Percentiles rank a stretch among this genome's conserved stretches.
phyloP scores from a whole-genome alignment of 2,329 filamentous ascomycete genomes.

The Calonectria pseudoturangicola region DNA sequence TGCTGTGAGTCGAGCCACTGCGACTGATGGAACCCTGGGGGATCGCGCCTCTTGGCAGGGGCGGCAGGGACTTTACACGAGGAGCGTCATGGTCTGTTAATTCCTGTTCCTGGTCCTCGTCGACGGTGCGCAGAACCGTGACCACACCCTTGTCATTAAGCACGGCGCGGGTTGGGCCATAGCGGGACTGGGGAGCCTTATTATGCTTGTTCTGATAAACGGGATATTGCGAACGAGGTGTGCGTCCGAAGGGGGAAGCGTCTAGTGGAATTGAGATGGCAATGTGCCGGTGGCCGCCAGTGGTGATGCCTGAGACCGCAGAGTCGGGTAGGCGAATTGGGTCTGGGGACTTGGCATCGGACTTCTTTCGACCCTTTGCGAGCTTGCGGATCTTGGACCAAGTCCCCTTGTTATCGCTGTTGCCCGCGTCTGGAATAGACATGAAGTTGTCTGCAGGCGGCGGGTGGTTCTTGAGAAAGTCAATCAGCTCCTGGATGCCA shows the following conservation, averaged over 20 bases:
- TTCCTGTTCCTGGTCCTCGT: constrained; percentile 49
- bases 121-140: constrained; percentile 59
- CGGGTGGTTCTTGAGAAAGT: constrained; percentile 70
- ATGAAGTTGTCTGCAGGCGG: constrained; percentile 71
- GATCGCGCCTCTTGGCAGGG: constrained; percentile 16
- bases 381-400: constrained; percentile 67
- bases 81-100: background rate
- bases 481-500: constrained; percentile 62
- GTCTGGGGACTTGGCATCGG: constrained; percentile 54
- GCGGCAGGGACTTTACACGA: background rate
- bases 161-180: constrained; percentile 55
- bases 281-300: constrained; percentile 73
- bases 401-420: constrained; percentile 59
- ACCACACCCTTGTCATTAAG: constrained; percentile 61
- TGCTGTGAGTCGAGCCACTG: constrained; percentile 41
- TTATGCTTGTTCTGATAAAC: constrained; percentile 49
- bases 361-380: constrained; percentile 60
- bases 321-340: constrained; percentile 71
- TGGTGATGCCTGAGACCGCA: constrained; percentile 72
- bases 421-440: constrained; percentile 63
- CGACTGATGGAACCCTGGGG: constrained; percentile 27
- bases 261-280: constrained; percentile 76
- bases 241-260: constrained; percentile 64
- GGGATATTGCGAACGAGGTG: constrained; percentile 59
- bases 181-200: constrained; percentile 46